Conservation (phyloP, 2,329 filamentous ascomycete genomes). For the Stagonosporopsis rhizophila region DNA sequence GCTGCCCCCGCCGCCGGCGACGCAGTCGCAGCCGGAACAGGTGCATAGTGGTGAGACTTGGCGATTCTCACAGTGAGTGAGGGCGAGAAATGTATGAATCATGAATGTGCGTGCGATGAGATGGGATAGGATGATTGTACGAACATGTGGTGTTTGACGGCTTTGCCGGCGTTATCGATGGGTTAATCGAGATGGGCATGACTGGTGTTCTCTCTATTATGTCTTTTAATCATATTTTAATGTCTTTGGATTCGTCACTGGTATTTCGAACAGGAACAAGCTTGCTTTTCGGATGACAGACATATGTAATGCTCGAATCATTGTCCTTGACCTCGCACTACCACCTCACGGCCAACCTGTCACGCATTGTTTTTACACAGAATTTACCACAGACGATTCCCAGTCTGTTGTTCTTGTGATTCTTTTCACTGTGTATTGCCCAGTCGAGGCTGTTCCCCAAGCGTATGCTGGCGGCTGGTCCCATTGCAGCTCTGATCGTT, state of each 20-base stretch:
- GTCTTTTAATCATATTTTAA: neutral
- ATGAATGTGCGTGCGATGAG: neutral
- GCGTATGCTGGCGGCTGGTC: too few relatives aligned
- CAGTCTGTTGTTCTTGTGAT: too few relatives aligned
- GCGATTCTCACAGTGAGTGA: constrained; percentile 26
- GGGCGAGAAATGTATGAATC: constrained; percentile 3
- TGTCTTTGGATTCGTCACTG: neutral
- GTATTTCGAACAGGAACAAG: neutral
- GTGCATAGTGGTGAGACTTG: constrained; percentile 44
- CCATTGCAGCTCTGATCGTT: too few relatives aligned
- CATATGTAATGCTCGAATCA: neutral
- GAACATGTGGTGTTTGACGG: neutral
- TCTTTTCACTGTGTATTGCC: too few relatives aligned
- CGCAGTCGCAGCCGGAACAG: constrained; percentile 13
- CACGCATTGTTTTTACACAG: too few relatives aligned
- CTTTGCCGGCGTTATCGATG: neutral
- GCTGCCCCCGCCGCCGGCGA: constrained; percentile 2
- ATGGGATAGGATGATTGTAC: too few relatives aligned
- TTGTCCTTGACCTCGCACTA: neutral
- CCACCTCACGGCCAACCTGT: neutral
- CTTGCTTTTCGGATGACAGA: neutral
- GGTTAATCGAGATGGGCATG: neutral
- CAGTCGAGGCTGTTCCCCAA: too few relatives aligned
- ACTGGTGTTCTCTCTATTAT: neutral
- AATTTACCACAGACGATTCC: too few relatives aligned